phyloP scores from a whole-genome alignment of 2,329 filamentous ascomycete genomes.

The Coleophoma eucalyptorum region DNA sequence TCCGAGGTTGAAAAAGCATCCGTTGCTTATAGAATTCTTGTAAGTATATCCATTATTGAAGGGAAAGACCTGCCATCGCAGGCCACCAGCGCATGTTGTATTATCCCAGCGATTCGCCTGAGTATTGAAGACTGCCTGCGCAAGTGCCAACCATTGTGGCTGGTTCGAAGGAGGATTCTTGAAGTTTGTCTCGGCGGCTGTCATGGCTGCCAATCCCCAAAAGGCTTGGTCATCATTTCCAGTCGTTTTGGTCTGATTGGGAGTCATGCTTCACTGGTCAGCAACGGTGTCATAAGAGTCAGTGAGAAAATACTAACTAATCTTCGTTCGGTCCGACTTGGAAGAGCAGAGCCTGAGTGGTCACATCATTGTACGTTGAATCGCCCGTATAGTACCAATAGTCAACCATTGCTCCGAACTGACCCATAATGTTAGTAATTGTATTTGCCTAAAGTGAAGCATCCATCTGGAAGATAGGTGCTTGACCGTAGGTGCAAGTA shows the following conservation, averaged over 20 bases:
- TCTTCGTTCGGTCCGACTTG: conserved; percentile 71
- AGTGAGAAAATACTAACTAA: conserved; percentile 35
- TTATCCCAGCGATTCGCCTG: conserved; percentile 72
- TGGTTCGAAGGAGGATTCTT: conserved; percentile 47
- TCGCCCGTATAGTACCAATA: conserved; percentile 85
- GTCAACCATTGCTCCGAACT: conserved; percentile 64
- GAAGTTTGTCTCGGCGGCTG: conserved; percentile 66
- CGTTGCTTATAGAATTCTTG: conserved; percentile 64
- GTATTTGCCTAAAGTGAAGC: too few species aligned
- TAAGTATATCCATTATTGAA: conserved; percentile 82
- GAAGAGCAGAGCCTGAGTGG: conserved; percentile 64
- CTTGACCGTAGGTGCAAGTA: too few species aligned
- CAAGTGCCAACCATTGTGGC: conserved; percentile 68
- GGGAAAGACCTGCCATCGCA: conserved; percentile 81
- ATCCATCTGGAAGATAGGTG: too few species aligned
- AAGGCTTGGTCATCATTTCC: conserved; percentile 77
- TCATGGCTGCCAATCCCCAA: conserved; percentile 69
- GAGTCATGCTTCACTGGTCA: conserved; percentile 51
- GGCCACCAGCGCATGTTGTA: conserved; percentile 65
- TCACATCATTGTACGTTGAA: conserved; percentile 64
- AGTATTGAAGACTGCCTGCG: conserved; percentile 77
- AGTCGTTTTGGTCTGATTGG: conserved; percentile 63
- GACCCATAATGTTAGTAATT: too few species aligned
- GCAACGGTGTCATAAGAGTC: too few species aligned
- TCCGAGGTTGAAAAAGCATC: conserved; percentile 58